Conservation (phyloP, 257 asterid species). For the Lycium ferocissimum region DNA sequence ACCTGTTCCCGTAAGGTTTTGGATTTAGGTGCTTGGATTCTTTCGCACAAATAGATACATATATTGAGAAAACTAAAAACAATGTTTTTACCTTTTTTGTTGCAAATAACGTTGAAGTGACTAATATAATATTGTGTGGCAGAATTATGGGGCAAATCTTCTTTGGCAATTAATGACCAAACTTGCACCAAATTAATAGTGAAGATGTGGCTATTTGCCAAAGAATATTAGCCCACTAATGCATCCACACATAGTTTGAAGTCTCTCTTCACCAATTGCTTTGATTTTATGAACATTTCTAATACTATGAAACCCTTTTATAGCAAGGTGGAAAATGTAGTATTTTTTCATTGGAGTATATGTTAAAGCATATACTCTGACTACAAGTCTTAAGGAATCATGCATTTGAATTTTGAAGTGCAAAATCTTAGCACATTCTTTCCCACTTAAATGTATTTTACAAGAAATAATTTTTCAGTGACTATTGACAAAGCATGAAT, state of each 20-base stretch:
- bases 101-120: neutral
- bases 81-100: neutral
- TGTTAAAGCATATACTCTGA: constrained; percentile 18
- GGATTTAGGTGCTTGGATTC: neutral
- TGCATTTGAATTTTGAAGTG: neutral
- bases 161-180: constrained; percentile 29
- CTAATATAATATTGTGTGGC: neutral
- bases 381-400: neutral
- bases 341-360: neutral
- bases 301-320: neutral
- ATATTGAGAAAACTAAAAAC: neutral
- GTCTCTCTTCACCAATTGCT: constrained; percentile 7
- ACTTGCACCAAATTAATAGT: neutral
- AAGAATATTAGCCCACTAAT: constrained; percentile 23
- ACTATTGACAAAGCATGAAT: too few species aligned
- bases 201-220: constrained; percentile 16
- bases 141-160: constrained; percentile 24
- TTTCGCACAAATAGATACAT: neutral
- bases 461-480: too few species aligned
- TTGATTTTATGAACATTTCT: neutral
- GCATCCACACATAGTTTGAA: neutral
- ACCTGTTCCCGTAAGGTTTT: too few species aligned
- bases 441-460: too few species aligned
- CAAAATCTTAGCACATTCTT: too few species aligned
- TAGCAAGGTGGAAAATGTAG: neutral